Evolutionary conservation across 345 rosid genomes (phyloP).

Genomic region (Brassica napus): DNA sequence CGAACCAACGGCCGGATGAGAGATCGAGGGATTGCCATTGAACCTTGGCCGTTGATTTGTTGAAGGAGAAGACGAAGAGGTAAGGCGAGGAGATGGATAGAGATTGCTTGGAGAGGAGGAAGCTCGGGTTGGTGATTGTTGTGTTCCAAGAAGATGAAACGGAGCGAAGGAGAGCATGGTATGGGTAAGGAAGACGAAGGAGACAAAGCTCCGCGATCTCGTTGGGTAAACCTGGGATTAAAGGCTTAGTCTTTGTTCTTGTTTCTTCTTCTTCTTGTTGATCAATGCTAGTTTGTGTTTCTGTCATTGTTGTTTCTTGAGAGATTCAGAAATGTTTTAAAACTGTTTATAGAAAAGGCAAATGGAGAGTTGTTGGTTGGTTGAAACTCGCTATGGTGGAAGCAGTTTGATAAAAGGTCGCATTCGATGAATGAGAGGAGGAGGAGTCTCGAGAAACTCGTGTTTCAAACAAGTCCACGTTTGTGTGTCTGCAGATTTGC

Average conservation of each 20-base stretch:
- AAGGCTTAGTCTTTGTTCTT: slow-evolving; percentile 36
- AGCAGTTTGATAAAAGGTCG: neutral
- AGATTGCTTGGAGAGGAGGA: slow-evolving; percentile 44
- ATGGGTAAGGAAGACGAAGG: slow-evolving; percentile 65
- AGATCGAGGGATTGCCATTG: slow-evolving; percentile 78
- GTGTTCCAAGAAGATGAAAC: slow-evolving; percentile 75
- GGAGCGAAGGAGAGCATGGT: slow-evolving; percentile 53
- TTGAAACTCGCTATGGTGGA: neutral
- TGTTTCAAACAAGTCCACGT: slow-evolving; percentile 35
- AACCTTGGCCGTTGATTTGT: slow-evolving; percentile 58
- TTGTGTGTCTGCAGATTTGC: slow-evolving; percentile 12
- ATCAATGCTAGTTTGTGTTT: neutral
- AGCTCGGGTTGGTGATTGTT: slow-evolving; percentile 52
- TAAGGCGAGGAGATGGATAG: slow-evolving; percentile 53
- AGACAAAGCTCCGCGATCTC: slow-evolving; percentile 71
- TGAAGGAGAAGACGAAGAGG: slow-evolving; percentile 63
- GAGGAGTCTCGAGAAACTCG: slow-evolving; percentile 22
- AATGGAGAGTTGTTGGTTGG: neutral
- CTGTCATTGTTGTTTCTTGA: slow-evolving; percentile 21
- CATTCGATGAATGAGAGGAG: slow-evolving; percentile 22
- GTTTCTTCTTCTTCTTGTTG: slow-evolving; percentile 16
- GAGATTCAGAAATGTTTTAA: neutral
- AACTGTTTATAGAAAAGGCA: neutral
- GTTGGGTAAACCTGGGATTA: slow-evolving; percentile 72
- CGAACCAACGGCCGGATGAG: slow-evolving; percentile 62